Evolutionary conservation across 805 yeast genomes (phyloP).

Genomic region (Ogataea saltuana): DNA sequence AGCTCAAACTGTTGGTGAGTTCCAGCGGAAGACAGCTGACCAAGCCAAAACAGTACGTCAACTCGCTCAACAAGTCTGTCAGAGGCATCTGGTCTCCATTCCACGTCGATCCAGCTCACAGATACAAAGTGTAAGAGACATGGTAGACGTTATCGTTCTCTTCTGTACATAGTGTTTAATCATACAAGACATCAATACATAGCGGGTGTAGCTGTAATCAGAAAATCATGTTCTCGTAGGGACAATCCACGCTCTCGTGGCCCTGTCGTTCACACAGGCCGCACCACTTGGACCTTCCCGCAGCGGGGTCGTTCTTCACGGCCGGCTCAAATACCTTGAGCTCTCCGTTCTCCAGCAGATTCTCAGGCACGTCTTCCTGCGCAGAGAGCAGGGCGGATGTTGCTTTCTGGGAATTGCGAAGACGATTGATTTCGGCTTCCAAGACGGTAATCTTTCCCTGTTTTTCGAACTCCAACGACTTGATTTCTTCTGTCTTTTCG

Average conservation of each 20-base stretch:
- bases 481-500: not conserved
- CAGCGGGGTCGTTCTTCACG: slow-evolving; percentile 58
- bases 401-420: not conserved
- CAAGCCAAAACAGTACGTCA: slow-evolving; percentile 75
- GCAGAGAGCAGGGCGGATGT: not conserved
- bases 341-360: slow-evolving; percentile 21
- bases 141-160: not conserved
- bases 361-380: not conserved
- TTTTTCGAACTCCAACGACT: not conserved
- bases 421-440: not conserved
- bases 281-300: slow-evolving; percentile 83
- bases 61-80: slow-evolving; percentile 76
- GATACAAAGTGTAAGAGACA: slow-evolving; percentile 46
- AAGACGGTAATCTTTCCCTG: not conserved
- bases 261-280: slow-evolving; percentile 91
- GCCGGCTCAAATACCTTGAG: slow-evolving; percentile 49
- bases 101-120: slow-evolving; percentile 59
- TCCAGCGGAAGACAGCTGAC: slow-evolving; percentile 64
- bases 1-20: slow-evolving; percentile 62
- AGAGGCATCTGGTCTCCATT: slow-evolving; percentile 99
- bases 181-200: not conserved
- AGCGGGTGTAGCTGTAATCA: slow-evolving; percentile 12
- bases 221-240: slow-evolving; percentile 57
- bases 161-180: slow-evolving; percentile 16
- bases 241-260: slow-evolving; percentile 85